Percentiles rank a stretch among this genome's conserved stretches.
Evolutionary conservation across 768 basidiomycete genomes (phyloP).

Genomic region (Pisolithus orientalis): DNA sequence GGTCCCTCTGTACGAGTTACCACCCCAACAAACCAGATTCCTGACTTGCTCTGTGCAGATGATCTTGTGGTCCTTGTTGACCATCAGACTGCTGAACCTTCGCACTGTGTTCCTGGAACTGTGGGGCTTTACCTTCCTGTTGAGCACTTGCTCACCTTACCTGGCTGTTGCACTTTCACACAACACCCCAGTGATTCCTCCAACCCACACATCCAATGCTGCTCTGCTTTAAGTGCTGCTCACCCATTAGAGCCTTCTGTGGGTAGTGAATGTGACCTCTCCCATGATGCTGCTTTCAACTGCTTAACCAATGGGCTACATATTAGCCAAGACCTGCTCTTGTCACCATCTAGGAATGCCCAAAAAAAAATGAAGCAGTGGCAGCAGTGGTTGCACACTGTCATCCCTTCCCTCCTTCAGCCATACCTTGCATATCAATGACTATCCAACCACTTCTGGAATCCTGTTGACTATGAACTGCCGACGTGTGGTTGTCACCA

Average conservation of each 20-base stretch:
- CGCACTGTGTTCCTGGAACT: neutral
- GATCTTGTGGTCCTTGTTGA: neutral
- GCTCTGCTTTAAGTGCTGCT: neutral
- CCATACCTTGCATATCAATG: too few relatives aligned
- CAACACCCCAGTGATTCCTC: neutral
- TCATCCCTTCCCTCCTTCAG: too few relatives aligned
- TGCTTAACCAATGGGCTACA: neutral
- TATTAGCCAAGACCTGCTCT: neutral
- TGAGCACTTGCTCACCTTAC: neutral
- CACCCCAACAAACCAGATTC: too few relatives aligned
- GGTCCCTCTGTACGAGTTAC: too few relatives aligned
- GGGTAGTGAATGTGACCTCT: too few relatives aligned
- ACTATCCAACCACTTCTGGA: too few relatives aligned
- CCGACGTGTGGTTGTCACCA: too few relatives aligned
- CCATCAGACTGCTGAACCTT: neutral
- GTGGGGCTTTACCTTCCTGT: neutral
- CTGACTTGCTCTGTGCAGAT: neutral
- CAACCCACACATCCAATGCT: neutral
- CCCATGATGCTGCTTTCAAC: neutral
- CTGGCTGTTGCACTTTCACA: neutral
- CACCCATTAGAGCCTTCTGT: neutral
- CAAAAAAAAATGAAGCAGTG: slow-evolving; percentile 6
- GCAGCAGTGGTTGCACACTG: slow-evolving; percentile 1
- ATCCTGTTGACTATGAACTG: too few relatives aligned
- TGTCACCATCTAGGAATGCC: neutral